Evolutionary conservation across 1,284 basidiomycete genomes (phyloP), one percentile per base, ranked within the genome.

Genomic region (Macrocystidia cucumis): DNA sequence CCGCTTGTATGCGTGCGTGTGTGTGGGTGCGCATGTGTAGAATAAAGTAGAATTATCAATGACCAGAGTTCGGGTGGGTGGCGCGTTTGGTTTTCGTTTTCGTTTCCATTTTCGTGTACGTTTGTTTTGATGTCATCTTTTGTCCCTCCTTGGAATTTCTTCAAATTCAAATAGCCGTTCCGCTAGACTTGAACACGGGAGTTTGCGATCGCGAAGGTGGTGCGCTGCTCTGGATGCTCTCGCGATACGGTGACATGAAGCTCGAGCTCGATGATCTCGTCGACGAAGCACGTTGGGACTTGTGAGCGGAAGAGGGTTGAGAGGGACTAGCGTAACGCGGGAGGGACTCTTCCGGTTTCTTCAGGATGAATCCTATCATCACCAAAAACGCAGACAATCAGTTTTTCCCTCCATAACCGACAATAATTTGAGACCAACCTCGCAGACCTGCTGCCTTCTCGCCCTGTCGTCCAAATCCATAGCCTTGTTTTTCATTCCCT

Each of bases 391-490:
- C 23, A 37, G 22, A 38, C 20, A 3, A 26, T 38, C 12, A 41
- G 34, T 13, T 21, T 8, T 18, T 13, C 16, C 30, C 14, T n/a
- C 16, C 25, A 32, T 22, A 31, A 27, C 21, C 18, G n/a, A 7
- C 16, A 29, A 24, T 11, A 27, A 17, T 24, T 13, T 25, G 23
- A 28, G 4, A 45, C 55, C 37, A 44, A 63, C 79, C 82, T 50
- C 68, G 71, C 26, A 75, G 54, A 5, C 65, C 74, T 6, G 82
- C 83, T n/a, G 64, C 66, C 58, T 79, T 84, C 61, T 86, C 80
- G 9, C 71, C 83, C 53, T 86, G 78, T 34, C 77, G 65, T 13
- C 86, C 87, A 42, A 89, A 91, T 2, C 87, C 85, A 51, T 73
- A 74, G 1, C 76, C 75, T 42, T 59, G 48, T 48, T 65, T 70